Conservation (phyloP, 495 filamentous ascomycete genomes). For the Podospora appendiculata region DNA sequence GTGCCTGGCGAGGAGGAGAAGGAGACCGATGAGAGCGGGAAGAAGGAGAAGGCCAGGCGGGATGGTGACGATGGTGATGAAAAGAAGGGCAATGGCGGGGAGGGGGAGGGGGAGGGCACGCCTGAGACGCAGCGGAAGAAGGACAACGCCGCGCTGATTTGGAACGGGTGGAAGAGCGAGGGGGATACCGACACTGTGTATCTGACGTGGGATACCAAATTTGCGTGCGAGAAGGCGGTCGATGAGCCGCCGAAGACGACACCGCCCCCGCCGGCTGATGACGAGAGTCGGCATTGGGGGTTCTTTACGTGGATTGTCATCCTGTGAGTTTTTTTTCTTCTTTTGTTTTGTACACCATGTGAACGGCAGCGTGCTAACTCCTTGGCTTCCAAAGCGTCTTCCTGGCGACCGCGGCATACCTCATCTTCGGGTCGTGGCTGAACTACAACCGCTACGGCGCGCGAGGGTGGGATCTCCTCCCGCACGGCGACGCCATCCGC, state of each 20-base stretch:
- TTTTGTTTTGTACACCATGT: not conserved
- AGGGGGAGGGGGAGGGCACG: conserved; percentile 18
- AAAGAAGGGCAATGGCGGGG: conserved; percentile 19
- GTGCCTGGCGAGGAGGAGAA: conserved; percentile 19
- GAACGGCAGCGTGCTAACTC: conserved; percentile 7
- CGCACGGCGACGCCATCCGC: conserved; percentile 85
- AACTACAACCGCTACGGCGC: conserved; percentile 97
- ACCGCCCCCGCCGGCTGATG: conserved; percentile 7
- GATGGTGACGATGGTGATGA: conserved; percentile 22
- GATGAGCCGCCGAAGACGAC: conserved; percentile 16
- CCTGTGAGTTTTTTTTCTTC: conserved; percentile 56
- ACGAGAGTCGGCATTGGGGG: conserved; percentile 57
- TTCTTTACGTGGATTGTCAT: conserved; percentile 98
- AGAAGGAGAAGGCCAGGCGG: conserved; percentile 22
- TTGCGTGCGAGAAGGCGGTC: conserved; percentile 60
- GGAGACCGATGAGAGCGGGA: no score
- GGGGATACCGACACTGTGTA: conserved; percentile 48
- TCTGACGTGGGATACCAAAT: conserved; percentile 78
- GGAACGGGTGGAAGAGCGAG: conserved; percentile 57
- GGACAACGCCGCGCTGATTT: conserved; percentile 55
- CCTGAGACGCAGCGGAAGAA: conserved; percentile 38
- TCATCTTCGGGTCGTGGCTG: conserved; percentile 97
- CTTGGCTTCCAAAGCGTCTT: conserved; percentile 54
- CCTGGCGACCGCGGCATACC: conserved; percentile 76
- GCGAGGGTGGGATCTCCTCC: conserved; percentile 89